Evolutionary conservation across 345 rosid genomes (phyloP), one percentile per base, ranked within the genome.

Genomic region (Syzygium aromaticum): DNA sequence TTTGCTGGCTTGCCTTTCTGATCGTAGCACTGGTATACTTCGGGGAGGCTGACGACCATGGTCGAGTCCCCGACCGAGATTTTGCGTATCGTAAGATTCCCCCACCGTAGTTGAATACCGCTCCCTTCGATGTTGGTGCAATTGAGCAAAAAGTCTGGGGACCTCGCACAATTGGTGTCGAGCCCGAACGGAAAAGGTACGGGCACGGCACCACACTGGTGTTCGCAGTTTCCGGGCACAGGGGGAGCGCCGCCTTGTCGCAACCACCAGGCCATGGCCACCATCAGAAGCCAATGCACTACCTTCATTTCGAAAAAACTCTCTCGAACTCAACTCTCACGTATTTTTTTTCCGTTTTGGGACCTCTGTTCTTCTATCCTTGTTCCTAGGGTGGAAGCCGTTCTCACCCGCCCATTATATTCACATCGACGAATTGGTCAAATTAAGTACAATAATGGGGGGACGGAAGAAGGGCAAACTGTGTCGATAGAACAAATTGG

Each of bases 1-100:
- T 59, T 27, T 59, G 0, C 1, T 8, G 3, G 2, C 0, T 0
- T 3, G 64, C 30, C 56, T 7, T 7, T 54, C 56, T 54, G 23
- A 19, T 19, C 23, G 56, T 54, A 19, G 56, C 56, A 54, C 64
- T 25, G 7, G 16, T 59, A 27, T 27, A 0, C 16, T 27, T 59
- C 64, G 64, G 64, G 30, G 30, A 59, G 64, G 16, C 30, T 27
- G 64, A 11, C 64, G 64, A 59, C 16, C 64, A 59, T 59, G 64
- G 64, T 59, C 15, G 64, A 59, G 64, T 59, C 64, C 64, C 64
- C 64, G 0, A 59, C 64, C 64, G 28, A 59, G 30, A 59, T 59
- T 25, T 25, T 11, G 28, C 0, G 15, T 59, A 59, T 59, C 7
- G 28, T 4, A 25, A 59, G 64, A 27, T 11, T 11, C 64, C 64